Evolutionary conservation across 257 asterid genomes (phyloP).

Genomic region (Plantago elongata): DNA sequence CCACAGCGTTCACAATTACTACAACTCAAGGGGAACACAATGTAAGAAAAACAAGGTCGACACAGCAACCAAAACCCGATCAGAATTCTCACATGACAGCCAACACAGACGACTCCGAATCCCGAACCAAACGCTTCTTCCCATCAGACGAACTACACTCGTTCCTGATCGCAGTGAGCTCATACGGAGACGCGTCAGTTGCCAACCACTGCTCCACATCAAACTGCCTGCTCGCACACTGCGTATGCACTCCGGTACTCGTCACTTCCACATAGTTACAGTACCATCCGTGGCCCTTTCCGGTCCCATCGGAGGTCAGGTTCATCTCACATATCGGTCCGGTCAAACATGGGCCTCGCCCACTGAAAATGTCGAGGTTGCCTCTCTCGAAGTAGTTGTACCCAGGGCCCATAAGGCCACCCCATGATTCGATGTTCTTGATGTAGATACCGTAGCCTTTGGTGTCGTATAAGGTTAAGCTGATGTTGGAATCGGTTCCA

Average conservation of each 20-base stretch:
- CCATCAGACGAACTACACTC: constrained; percentile 23
- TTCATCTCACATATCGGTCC: constrained; percentile 55
- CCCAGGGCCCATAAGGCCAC: constrained; percentile 66
- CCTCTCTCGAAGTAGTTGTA: constrained; percentile 70
- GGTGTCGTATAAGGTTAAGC: constrained; percentile 42
- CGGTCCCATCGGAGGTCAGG: constrained; percentile 68
- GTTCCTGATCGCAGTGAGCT: constrained; percentile 47
- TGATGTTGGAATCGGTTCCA: constrained; percentile 63
- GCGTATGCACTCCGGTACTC: constrained; percentile 40
- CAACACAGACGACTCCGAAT: constrained; percentile 9
- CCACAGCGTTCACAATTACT: too few relatives aligned
- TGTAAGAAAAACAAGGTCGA: too few relatives aligned
- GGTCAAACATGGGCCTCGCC: constrained; percentile 55
- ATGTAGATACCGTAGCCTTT: constrained; percentile 42
- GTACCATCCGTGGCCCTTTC: constrained; percentile 71
- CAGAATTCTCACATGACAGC: constrained; percentile 12
- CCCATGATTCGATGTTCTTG: constrained; percentile 57
- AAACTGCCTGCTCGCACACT: constrained; percentile 38
- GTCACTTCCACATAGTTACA: constrained; percentile 61
- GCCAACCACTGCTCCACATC: constrained; percentile 76
- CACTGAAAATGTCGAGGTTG: constrained; percentile 65
- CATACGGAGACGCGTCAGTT: constrained; percentile 46
- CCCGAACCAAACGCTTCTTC: background rate
- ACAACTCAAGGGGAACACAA: too few relatives aligned
- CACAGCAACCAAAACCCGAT: background rate